Evolutionary conservation across 305 asterid species (phyloP).

Genomic region (Rubia peregrina): DNA sequence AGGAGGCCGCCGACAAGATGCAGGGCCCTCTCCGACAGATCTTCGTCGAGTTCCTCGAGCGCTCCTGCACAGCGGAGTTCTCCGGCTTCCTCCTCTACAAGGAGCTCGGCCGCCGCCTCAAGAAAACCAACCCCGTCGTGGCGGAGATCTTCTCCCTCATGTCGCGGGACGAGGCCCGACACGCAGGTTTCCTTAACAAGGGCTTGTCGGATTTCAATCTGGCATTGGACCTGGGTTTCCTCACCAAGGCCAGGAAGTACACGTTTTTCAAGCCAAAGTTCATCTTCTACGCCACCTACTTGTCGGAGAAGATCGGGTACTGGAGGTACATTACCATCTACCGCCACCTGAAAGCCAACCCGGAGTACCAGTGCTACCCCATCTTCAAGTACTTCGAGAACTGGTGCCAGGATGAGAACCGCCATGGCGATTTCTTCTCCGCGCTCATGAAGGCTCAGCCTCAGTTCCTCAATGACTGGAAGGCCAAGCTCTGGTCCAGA

Average conservation of each 20-base stretch:
- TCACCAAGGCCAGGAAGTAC: conserved; percentile 94
- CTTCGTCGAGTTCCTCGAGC: conserved; percentile 91
- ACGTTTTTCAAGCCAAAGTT: conserved; percentile 98
- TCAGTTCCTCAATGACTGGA: conserved; percentile 99
- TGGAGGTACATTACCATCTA: conserved; percentile 98
- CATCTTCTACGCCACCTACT: conserved; percentile 90
- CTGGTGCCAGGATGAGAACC: conserved; percentile 99
- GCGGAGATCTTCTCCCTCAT: conserved; percentile 98
- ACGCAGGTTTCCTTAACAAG: conserved; percentile 70
- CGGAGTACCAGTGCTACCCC: conserved; percentile 89
- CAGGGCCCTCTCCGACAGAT: conserved; percentile 80
- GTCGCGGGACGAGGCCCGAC: conserved; percentile 97
- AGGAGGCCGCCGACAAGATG: conserved; percentile 88
- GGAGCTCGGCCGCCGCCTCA: conserved; percentile 94
- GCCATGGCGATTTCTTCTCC: conserved; percentile 99
- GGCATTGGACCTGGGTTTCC: conserved; percentile 95
- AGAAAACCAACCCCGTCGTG: conserved; percentile 91
- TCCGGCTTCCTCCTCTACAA: conserved; percentile 95
- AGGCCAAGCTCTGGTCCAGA: conserved; percentile 98
- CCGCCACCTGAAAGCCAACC: conserved; percentile 90
- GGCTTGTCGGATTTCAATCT: conserved; percentile 64
- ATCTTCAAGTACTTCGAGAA: conserved; percentile 99
- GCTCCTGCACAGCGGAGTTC: conserved; percentile 98
- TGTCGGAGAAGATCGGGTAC: conserved; percentile 98
- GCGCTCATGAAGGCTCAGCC: conserved; percentile 99